Base-by-base conservation (phyloP, 2,329 filamentous ascomycete genomes). In the Alternaria sp. region DNA sequence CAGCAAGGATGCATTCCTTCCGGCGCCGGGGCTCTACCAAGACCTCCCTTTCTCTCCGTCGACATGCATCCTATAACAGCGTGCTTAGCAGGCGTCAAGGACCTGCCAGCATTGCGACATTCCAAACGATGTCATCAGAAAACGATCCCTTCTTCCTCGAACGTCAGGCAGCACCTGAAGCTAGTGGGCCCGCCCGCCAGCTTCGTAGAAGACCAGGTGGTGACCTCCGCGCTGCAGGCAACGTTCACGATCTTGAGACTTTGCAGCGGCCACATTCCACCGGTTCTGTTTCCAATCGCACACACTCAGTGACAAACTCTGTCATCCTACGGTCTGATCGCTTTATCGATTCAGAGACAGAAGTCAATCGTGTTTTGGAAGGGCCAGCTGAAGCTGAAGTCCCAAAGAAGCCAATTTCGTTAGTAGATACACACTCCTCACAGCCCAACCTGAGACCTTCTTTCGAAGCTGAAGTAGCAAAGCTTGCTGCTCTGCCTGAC, bases 401-500 rank as follows among this genome's bases (percentile, higher is more conserved):
- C 2, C 52, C 61, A 10, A 72, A 72, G 57, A 80, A 77, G 52
- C 65, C 70, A 3, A 74, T 82, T 1, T 81, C 81, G 5, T 67
- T 85, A 16, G 75, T 84, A 1, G 78, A 82, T 49, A 86, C 84
- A 1, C 83, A 85, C 64, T 86, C 85, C 3, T 86, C 86, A 3
- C 84, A 86, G 62, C 83, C 86, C 2, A 81, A 82, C 54, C 63
- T 88, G 18, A 80, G 86, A 45, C 85, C 85, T 2, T 97, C 94
- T 0, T 97, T 98, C 69, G 93, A 98, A 77, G 90, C 87, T 3
- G 93, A 97, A 71, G 92, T 96, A 1, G 89, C 94, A 60, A 92
- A 92, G 69, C 87, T 99, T 55, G 92, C 94, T 2, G 89, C 92
- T 57, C 92, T 98, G 27, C 93, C 94, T 0, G 94, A 97, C 73